Conservation (phyloP, 2,329 filamentous ascomycete species). For the Thelonectria discophora region DNA sequence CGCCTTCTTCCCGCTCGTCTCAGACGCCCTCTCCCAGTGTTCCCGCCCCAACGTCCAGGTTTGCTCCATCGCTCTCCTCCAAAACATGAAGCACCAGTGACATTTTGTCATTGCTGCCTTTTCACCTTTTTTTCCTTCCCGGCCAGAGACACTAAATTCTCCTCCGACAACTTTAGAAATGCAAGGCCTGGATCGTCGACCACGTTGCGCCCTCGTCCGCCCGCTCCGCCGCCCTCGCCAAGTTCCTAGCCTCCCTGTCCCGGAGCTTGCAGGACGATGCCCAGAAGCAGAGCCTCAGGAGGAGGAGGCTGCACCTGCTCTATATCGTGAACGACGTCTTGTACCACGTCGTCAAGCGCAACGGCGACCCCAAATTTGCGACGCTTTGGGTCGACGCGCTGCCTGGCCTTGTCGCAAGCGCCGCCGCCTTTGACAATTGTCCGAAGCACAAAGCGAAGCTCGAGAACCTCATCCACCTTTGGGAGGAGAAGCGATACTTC, state of each 20-base stretch:
- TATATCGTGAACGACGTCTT: slow-evolving; percentile 83
- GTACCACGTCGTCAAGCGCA: slow-evolving; percentile 70
- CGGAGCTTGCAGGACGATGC: slow-evolving; percentile 50
- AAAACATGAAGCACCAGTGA: slow-evolving; percentile 22
- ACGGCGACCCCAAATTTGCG: slow-evolving; percentile 62
- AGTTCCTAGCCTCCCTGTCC: slow-evolving; percentile 77
- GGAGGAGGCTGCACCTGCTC: slow-evolving; percentile 77
- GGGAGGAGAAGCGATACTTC: slow-evolving; percentile 75
- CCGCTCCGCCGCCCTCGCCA: slow-evolving; percentile 74
- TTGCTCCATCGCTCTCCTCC: slow-evolving; percentile 60
- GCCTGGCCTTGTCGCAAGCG: slow-evolving; percentile 66
- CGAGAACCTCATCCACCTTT: slow-evolving; percentile 70
- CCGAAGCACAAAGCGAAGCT: slow-evolving; percentile 75
- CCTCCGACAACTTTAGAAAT: slow-evolving; percentile 69
- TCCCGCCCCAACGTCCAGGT: slow-evolving; percentile 87
- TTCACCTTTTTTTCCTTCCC: slow-evolving; percentile 27
- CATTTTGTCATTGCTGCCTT: background rate
- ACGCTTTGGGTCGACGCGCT: slow-evolving; percentile 67
- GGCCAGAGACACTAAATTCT: slow-evolving; percentile 42
- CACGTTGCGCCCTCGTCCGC: slow-evolving; percentile 74
- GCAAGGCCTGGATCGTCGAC: slow-evolving; percentile 84
- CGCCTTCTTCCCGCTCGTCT: slow-evolving; percentile 72
- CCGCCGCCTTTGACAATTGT: slow-evolving; percentile 66
- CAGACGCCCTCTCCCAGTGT: slow-evolving; percentile 73
- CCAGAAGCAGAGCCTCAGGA: slow-evolving; percentile 64